Base-by-base conservation (phyloP, 2,329 filamentous ascomycete species). In the Sarocladium brachiariae region DNA sequence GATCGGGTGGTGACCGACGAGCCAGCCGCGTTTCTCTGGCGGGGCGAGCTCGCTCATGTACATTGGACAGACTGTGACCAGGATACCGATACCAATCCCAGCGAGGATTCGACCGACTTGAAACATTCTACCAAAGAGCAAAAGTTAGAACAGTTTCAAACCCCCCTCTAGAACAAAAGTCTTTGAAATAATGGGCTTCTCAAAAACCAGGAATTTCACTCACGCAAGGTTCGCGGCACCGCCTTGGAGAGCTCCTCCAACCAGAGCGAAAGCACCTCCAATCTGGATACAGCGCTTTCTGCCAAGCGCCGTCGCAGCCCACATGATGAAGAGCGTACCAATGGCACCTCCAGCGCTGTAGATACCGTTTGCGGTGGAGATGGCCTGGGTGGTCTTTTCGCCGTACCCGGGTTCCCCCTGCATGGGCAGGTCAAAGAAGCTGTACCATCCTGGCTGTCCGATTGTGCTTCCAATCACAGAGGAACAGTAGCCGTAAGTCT, bases 381-480 rank as follows among this genome's bases (percentile, higher is more conserved):
- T 75, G 6, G 67, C 69, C 7, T 69, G 64, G 0, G 73, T 73
- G 1, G 73, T 76, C 24, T 61, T 70, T 3, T 64, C 63, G n/a
- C 59, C 66, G 53, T 76, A 76, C 47, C 72, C 74, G 0, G 63
- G 61, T 50, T 74, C 64, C 11, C 68, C 70, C 27, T 68, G 59
- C 10, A 53, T 53, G 1, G 74, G 73, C 9, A 77, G 65, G 38
- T 71, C 56, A 56, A 78, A 77, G 59, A 70, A 76, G 16, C 58
- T 53, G 56, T 74, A 77, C 72, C 73, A 77, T 54, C 73, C 73
- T 3, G 74, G 72, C 50, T 77, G 73, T 8, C 75, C 75, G 49
- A 77, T 76, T 14, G 74, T 77, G 51, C 71, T 74, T 34, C 68
- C 65, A 33, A 77, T 77, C 33, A 77, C 69, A 2, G 73, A 75